Percentiles rank a stretch among this genome's conserved stretches.
phyloP scores from a whole-genome alignment of 345 rosid genomes.

The Lagerstroemia speciosa region DNA sequence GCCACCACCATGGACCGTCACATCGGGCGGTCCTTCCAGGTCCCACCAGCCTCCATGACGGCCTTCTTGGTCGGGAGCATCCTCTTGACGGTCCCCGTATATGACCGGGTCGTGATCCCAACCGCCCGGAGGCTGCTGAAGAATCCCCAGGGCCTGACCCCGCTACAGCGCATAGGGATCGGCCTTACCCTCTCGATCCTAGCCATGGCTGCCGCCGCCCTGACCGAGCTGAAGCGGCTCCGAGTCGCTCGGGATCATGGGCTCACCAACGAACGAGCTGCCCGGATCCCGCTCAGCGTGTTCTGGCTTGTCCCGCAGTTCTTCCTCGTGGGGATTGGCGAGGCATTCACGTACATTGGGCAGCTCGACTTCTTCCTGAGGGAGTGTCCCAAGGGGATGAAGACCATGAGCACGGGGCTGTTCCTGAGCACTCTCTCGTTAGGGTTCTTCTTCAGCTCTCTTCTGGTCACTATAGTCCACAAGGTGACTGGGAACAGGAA shows the following conservation, averaged over 20 bases:
- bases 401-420: conserved; percentile 91
- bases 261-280: conserved; percentile 22
- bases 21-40: conserved; percentile 61
- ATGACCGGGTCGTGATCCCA: conserved; percentile 58
- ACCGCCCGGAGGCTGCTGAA: conserved; percentile 38
- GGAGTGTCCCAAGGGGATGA: conserved; percentile 99
- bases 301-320: conserved; percentile 84
- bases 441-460: conserved; percentile 81
- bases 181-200: conserved; percentile 49
- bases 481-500: conserved; percentile 35
- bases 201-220: conserved; percentile 71
- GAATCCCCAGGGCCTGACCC: conserved; percentile 73
- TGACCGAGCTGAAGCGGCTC: conserved; percentile 58
- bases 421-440: conserved; percentile 78
- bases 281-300: conserved; percentile 58
- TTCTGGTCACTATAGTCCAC: conserved; percentile 66
- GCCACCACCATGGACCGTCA: conserved; percentile 85
- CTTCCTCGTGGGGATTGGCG: conserved; percentile 75
- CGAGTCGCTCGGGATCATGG: conserved; percentile 36
- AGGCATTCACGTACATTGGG: conserved; percentile 80
- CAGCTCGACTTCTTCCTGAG: conserved; percentile 87
- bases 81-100: conserved; percentile 72
- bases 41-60: conserved; percentile 71
- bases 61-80: conserved; percentile 81
- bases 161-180: conserved; percentile 71